Evolutionary conservation across 2,329 filamentous ascomycete genomes (phyloP).

Genomic region (Thielaviopsis ethacetica): DNA sequence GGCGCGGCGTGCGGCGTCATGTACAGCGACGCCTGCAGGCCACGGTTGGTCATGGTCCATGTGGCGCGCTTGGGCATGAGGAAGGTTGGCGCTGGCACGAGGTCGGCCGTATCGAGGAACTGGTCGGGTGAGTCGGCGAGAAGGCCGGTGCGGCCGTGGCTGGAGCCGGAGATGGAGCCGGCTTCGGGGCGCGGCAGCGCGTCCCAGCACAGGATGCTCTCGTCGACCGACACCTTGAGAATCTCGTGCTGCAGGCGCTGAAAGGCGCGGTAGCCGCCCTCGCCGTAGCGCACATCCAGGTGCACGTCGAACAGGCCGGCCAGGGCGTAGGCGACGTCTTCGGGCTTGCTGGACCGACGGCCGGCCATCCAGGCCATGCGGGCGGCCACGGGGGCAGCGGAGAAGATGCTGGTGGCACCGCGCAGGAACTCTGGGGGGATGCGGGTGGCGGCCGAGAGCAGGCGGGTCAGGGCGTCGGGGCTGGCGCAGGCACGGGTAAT

Average conservation of each 20-base stretch:
- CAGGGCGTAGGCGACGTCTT: constrained; percentile 20
- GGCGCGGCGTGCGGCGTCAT: constrained; percentile 11
- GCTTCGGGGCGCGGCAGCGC: neutral
- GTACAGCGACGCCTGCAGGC: constrained; percentile 6
- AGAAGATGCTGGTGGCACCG: neutral
- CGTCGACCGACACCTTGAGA: constrained; percentile 16
- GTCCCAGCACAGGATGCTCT: constrained; percentile 18
- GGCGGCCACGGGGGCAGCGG: constrained; percentile 11
- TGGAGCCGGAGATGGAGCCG: neutral
- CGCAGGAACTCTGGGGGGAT: constrained; percentile 4
- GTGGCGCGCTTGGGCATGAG: constrained; percentile 9
- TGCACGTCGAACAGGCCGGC: constrained; percentile 19
- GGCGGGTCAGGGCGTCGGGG: neutral
- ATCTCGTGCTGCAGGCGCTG: constrained; percentile 18
- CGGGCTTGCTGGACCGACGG: constrained; percentile 15
- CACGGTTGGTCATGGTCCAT: constrained; percentile 10
- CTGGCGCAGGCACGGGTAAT: constrained; percentile 2
- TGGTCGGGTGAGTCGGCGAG: constrained; percentile 9
- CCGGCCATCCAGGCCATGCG: constrained; percentile 20
- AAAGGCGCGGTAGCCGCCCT: constrained; percentile 17
- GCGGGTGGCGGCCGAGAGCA: constrained; percentile 1
- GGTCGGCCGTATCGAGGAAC: constrained; percentile 3
- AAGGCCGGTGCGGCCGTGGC: constrained; percentile 5
- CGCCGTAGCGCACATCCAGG: constrained; percentile 20
- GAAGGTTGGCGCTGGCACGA: constrained; percentile 4